These are phyloP conservation scores for Colletotrichum magnum DNA, from an alignment of 2,329 filamentous ascomycete species.

Conservation along the genomic window DNA sequence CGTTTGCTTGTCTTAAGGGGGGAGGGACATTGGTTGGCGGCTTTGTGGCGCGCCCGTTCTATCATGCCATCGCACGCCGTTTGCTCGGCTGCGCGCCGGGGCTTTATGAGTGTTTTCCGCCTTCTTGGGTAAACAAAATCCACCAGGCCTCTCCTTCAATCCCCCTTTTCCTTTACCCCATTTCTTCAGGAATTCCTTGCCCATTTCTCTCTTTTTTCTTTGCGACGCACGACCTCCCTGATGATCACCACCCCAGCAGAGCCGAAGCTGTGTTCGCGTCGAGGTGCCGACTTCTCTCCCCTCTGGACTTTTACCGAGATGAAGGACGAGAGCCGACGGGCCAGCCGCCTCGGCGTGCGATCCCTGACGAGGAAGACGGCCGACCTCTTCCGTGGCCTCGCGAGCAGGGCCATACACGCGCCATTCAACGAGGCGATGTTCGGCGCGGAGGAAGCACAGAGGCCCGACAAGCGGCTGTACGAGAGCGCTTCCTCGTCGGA, in stretches of 20 bases:
- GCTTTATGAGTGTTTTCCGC: no score
- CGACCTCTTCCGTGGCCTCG: neutral
- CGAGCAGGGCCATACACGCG: neutral
- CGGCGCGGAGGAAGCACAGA: neutral
- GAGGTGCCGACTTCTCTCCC: neutral
- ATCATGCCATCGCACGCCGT: neutral
- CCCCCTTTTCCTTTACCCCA: neutral
- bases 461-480: neutral
- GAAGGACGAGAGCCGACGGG: constrained; percentile 4
- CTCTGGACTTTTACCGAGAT: constrained; percentile 17
- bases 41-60: neutral
- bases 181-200: no score
- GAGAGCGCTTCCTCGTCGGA: constrained; percentile 1
- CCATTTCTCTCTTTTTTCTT: neutral
- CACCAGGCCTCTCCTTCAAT: no score
- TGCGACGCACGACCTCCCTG: no score
- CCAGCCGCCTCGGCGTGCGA: constrained; percentile 9
- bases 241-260: neutral
- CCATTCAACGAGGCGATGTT: neutral
- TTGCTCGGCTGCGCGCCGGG: constrained; percentile 18
- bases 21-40: neutral
- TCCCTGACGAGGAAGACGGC: constrained; percentile 16
- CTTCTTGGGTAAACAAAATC: no score
- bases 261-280: neutral
- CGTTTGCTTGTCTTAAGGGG: neutral